A percentile compares a stretch with the other conserved stretches of the same genome.
These are phyloP conservation scores for Leptomonas seymouri DNA, from an alignment of 208 protist genomes.

Conservation along the genomic window DNA sequence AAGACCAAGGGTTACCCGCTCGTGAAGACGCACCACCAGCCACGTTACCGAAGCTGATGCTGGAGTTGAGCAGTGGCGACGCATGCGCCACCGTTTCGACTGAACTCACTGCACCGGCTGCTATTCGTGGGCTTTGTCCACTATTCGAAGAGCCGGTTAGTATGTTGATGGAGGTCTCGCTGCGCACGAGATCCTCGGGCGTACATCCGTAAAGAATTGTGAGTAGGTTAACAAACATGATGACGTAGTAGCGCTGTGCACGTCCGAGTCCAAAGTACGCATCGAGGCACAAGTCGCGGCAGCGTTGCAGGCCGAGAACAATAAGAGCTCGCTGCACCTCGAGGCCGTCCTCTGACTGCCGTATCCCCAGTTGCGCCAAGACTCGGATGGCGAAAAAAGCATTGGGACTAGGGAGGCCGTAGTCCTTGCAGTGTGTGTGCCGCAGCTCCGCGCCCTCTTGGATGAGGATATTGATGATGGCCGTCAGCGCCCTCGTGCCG, in stretches of 20 bases:
- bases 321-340: constrained; percentile 31
- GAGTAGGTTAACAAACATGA: constrained; percentile 49
- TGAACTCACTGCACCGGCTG: neutral
- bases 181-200: constrained; percentile 38
- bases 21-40: neutral
- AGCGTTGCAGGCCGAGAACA: constrained; percentile 38
- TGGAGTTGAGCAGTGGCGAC: neutral
- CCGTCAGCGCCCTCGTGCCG: constrained; percentile 7
- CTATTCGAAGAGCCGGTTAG: constrained; percentile 7
- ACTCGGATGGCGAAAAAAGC: constrained; percentile 46
- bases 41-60: neutral
- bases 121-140: neutral
- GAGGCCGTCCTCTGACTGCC: constrained; percentile 16
- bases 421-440: neutral
- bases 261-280: constrained; percentile 42
- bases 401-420: constrained; percentile 13
- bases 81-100: constrained; percentile 2
- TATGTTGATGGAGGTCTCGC: constrained; percentile 18
- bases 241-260: constrained; percentile 33
- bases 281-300: constrained; percentile 55
- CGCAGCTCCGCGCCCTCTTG: constrained; percentile 32
- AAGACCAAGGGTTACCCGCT: neutral
- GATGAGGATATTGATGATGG: constrained; percentile 41
- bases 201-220: constrained; percentile 31
- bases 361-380: constrained; percentile 29